Evolutionary conservation across 2,329 filamentous ascomycete genomes (phyloP), one percentile per base, ranked within the genome.

Genomic region (Cordyceps fumosorosea): DNA sequence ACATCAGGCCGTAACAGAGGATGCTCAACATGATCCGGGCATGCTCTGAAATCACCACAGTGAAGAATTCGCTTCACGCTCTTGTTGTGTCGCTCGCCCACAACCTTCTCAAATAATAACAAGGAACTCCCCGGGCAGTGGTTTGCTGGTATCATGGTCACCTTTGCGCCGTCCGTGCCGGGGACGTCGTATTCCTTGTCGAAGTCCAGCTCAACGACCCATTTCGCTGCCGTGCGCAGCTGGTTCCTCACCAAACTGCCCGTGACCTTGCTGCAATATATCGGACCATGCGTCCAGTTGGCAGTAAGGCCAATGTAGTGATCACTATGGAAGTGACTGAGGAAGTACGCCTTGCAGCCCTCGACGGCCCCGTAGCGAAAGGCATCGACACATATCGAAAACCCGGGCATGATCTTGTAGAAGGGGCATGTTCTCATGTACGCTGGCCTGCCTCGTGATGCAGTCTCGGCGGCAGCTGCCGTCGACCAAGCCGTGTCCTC

Each of bases 291-390:
- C 45, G 80, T 85, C 95, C 95, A 99, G 37, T 82, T 91, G 8
- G 89, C 86, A 12, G 91, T 95, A 12, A 99, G 78, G 2, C 95
- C 95, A 40, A 97, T 87, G 69, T 99, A 99, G 72, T 99, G 95
- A 72, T 99, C 95, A 69, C 92, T 97, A 74, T 99, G 95, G 67
- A 98, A 99, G 72, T 99, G 95, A 68, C 93, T 97, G 12, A 99
- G 82, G 67, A 99, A 99, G 72, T 99, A 99, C 1, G 93, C 95
- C 60, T 90, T 89, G 73, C 93, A 96, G 0, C 91, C 93, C 71
- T 96, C 84, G 0, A 99, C 91, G 4, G 93, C 91, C 2, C 95
- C 95, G 70, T 98, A 99, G 22, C 93, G 87, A 70, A 99, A 96
- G 0, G 95, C 95, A 74, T 99, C 95, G 0, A 99, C 95, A 63